Evolutionary conservation across 495 filamentous ascomycete genomes (phyloP), one percentile per base, ranked within the genome.

Genomic region (Arthonia radiata): DNA sequence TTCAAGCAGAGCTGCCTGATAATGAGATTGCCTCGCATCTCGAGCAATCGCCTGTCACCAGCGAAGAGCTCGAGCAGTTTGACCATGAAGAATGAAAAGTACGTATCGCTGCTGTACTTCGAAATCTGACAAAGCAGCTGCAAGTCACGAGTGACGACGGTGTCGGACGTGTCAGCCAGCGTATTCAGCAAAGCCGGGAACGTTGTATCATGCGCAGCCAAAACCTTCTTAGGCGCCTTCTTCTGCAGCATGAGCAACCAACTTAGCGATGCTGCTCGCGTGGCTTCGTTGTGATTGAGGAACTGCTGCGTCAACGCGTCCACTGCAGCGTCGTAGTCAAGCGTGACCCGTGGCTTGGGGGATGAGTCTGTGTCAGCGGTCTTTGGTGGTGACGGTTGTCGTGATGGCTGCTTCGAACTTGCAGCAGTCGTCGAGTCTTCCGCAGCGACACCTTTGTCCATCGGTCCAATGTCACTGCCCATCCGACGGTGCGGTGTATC

Each of bases 161-260:
- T 71, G 43, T 99, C 89, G 17, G 83, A 69, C 13, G 89, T 81
- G 42, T 99, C 89, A 2, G 83, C 92, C 2, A 99, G 57, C 0
- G 89, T 99, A 47, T 99, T 94, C 14, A 99, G 64, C 17, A 99
- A 59, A 8, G 82, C 89, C 6, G 86, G 83, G 42, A 94, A 99
- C 0, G 82, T 94, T 15, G 81, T 86, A 42, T 94, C 89, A 35
- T 93, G 91, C 37, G 91, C 91, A 15, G 83, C 81, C 12, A 94
- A 60, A 13, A 52, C 79, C 46, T 91, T 94, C 13, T 74, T 62
- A 12, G 86, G 89, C 5, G 86, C 82, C 50, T 90, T 93, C 24
- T 72, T 65, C 42, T 99, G 86, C 27, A 99, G 56, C 86, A 93
- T 92, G 26, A 94, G 77, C 15, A 99, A 61, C 89, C 89, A 99